phyloP scores from a whole-genome alignment of 2,329 filamentous ascomycete genomes.

The Leptographium lundbergii region DNA sequence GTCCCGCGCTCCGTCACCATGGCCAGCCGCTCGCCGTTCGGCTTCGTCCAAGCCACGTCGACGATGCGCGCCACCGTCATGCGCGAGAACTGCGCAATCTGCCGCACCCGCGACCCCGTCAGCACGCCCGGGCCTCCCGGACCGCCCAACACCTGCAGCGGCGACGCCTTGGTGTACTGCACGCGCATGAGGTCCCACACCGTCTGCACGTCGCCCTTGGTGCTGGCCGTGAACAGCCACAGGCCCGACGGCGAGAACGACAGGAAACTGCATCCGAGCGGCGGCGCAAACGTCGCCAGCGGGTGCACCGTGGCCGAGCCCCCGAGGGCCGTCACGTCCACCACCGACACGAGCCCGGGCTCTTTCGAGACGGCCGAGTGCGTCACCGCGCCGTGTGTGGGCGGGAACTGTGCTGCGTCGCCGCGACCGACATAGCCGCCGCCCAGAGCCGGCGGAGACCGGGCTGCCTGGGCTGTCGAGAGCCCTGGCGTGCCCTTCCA shows the following conservation, averaged over 20 bases:
- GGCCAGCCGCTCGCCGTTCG: slow-evolving; percentile 69
- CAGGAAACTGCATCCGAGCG: slow-evolving; percentile 67
- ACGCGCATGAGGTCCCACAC: slow-evolving; percentile 67
- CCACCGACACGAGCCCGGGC: slow-evolving; percentile 60
- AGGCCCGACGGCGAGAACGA: slow-evolving; percentile 66
- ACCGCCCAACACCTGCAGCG: slow-evolving; percentile 36
- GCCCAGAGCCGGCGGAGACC: slow-evolving; percentile 25
- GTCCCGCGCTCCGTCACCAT: slow-evolving; percentile 93
- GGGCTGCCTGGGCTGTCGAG: slow-evolving; percentile 26
- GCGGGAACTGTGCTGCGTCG: slow-evolving; percentile 51
- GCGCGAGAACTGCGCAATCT: slow-evolving; percentile 77
- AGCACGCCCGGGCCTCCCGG: slow-evolving; percentile 25
- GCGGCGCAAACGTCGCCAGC: slow-evolving; percentile 56
- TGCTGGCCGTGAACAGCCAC: slow-evolving; percentile 65
- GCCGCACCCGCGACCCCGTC: slow-evolving; percentile 54
- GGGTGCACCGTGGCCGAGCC: slow-evolving; percentile 43
- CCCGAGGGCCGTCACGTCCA: slow-evolving; percentile 53
- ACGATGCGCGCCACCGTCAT: slow-evolving; percentile 87
- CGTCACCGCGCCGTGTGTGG: slow-evolving; percentile 55
- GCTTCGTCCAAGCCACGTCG: slow-evolving; percentile 77
- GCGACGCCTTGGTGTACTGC: slow-evolving; percentile 49
- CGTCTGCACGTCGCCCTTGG: slow-evolving; percentile 70
- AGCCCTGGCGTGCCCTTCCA: slow-evolving; percentile 46
- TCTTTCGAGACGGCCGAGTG: slow-evolving; percentile 45
- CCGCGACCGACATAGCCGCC: slow-evolving; percentile 20